Percentiles rank a stretch among this genome's conserved stretches.
These are phyloP conservation scores for Choanephora cucurbitarum DNA, from an alignment of 371 early-diverging fungal genomes.

Conservation along the genomic window DNA sequence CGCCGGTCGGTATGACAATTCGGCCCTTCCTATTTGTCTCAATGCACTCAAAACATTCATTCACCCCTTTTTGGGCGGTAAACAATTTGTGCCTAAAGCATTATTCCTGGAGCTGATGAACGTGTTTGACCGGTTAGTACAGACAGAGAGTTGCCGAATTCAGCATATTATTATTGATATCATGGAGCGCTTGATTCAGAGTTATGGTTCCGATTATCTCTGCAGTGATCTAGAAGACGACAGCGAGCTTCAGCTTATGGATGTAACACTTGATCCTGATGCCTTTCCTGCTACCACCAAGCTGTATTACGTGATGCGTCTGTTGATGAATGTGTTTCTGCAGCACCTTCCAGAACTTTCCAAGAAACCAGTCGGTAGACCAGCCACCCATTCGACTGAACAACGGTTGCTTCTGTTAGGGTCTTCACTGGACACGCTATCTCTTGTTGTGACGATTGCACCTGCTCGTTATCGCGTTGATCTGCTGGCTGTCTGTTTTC, in stretches of 20 bases:
- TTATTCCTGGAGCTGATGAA: conserved; percentile 65
- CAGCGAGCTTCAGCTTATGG: conserved; percentile 27
- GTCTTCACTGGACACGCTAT: conserved; percentile 46
- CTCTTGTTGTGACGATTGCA: conserved; percentile 40
- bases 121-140: conserved; percentile 64
- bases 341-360: conserved; percentile 47
- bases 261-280: conserved; percentile 38
- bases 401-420: conserved; percentile 30
- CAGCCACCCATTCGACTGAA: conserved; percentile 19
- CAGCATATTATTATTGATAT: conserved; percentile 52
- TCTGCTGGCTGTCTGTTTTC: conserved; percentile 44
- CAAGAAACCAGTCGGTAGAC: conserved; percentile 26
- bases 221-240: conserved; percentile 43
- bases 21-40: conserved; percentile 42
- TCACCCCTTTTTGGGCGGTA: conserved; percentile 43
- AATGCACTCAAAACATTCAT: conserved; percentile 45
- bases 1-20: conserved; percentile 32
- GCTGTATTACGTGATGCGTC: conserved; percentile 48
- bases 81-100: conserved; percentile 47
- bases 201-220: conserved; percentile 40
- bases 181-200: conserved; percentile 43
- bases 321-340: conserved; percentile 53
- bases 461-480: conserved; percentile 49
- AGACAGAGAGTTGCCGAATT: conserved; percentile 51
- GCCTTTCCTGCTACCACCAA: conserved; percentile 51